Evolutionary conservation across 139 green algal genomes (phyloP), one percentile per base, ranked within the genome.

Genomic region (Zygnema cylindricum): DNA sequence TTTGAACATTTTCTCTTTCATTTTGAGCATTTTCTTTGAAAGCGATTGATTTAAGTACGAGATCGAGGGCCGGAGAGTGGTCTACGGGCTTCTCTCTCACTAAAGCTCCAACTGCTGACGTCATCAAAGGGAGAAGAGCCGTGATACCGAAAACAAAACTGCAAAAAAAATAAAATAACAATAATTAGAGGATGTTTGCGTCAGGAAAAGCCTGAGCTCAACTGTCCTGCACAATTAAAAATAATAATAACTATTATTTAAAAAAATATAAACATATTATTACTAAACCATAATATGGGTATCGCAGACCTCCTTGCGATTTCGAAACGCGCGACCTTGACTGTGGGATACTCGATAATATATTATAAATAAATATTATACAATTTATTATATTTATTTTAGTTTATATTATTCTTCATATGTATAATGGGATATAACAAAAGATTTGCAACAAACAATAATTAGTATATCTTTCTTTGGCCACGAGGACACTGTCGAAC

Each of bases 71-170:
- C 21, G 22, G 43, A 84, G 77, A 84, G n/a, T 23, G 30, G 69
- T 25, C 35, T 21, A 84, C 77, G 3, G 30, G 49, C 63, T 93
- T 38, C 85, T 97, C 95, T 1, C 91, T 69, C 0, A 97, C 94
- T 23, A 94, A 86, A 0, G 91, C 21, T 23, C 94, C 93, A 0
- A 94, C 92, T 2, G 82, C 69, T 23, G 92, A 91, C 0, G 95
- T 94, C 16, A 98, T 87, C 22, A 97, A 88, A 1, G 95, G 95
- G 77, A 98, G 94, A 0, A 90, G 0, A 0, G 95, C 94, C 0
- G 95, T 97, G 0, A 93, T 69, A 21, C 79, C 88, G 84, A 98
- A 98, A 2, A 98, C 95, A 55, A 91, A 94, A 43, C 87, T 91
- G 78, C 84, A 16, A 89, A 25, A 3, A 16, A 85, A 43, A 22